Base-by-base conservation (phyloP, 2,329 filamentous ascomycete genomes). In the Thyridium curvatum region DNA sequence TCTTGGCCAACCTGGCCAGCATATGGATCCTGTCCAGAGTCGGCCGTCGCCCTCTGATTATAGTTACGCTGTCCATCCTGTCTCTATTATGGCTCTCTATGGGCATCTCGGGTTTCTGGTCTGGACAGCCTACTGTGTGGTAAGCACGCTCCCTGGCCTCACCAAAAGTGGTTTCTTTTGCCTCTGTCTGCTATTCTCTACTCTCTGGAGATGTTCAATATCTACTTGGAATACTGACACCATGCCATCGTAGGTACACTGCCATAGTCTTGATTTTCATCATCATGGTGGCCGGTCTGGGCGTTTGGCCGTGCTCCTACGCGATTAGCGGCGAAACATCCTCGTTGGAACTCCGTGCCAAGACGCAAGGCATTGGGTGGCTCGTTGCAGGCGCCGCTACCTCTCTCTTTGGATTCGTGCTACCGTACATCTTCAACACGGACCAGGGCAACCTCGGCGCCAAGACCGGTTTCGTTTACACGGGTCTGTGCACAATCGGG, bases 381-480 rank as follows among this genome's bases (percentile, higher is more conserved):
- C 53, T 68, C 3, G 52, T 60, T 3, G 61, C 62, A 1, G 60
- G 64, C 3, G 51, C 66, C 0, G 51, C 59, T 4, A 62, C 61
- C 18, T 64, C 64, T 3, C 51, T 65, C 34, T 65, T 72, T 40
- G 63, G 62, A 0, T 58, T 75, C 28, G 60, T 62, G 2, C 49
- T 75, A 1, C 72, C 73, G 0, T 76, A 74, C 40, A 64, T 72
- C 12, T 74, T 71, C 54, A 75, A 60, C 38, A 43, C 56, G 9
- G 58, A 57, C 15, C 37, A 50, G 14, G 62, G 54, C 8, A 59
- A 65, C 41, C 46, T 68, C 15, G 57, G 61, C 18, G 62, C 59
- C 2, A 65, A 64, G 51, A 65, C 62, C 2, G 64, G 62, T 0
- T 65, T 66, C 26, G 51, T 68, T 1, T 68, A 56, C 41, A 53